Evolutionary conservation across 2,329 filamentous ascomycete species (phyloP).

Genomic region (Apiospora saccharicola): DNA sequence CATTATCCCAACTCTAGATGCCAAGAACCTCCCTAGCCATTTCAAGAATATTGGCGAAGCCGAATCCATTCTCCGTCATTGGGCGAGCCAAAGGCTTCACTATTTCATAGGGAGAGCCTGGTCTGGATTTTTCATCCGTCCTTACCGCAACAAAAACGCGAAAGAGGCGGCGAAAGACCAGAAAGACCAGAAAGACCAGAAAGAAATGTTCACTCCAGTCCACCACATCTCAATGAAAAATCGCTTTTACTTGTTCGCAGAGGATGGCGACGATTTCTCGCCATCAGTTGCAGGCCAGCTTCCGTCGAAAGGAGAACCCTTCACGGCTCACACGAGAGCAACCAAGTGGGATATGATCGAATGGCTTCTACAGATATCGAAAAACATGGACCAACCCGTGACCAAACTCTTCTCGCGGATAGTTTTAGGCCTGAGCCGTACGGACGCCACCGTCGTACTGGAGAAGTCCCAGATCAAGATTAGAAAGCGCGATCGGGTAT

Average conservation of each 20-base stretch:
- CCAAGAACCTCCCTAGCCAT: slow-evolving; percentile 37
- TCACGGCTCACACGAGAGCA: slow-evolving; percentile 33
- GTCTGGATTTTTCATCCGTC: slow-evolving; percentile 55
- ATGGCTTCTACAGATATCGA: slow-evolving; percentile 58
- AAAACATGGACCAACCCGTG: slow-evolving; percentile 54
- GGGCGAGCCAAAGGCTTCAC: slow-evolving; percentile 50
- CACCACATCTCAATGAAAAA: slow-evolving; percentile 40
- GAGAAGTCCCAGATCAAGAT: slow-evolving; percentile 54
- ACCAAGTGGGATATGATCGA: slow-evolving; percentile 53
- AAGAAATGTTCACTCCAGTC: neutral
- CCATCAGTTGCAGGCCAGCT: slow-evolving; percentile 35
- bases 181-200: neutral
- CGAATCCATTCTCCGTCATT: slow-evolving; percentile 35
- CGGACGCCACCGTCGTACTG: slow-evolving; percentile 54
- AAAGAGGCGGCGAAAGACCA: slow-evolving; percentile 43
- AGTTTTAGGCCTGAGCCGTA: slow-evolving; percentile 61
- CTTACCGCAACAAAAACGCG: slow-evolving; percentile 41
- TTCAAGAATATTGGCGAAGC: slow-evolving; percentile 33
- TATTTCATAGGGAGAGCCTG: slow-evolving; percentile 56
- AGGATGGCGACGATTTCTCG: slow-evolving; percentile 54
- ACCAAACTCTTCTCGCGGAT: slow-evolving; percentile 68
- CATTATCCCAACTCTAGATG: slow-evolving; percentile 50
- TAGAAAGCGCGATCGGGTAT: slow-evolving; percentile 47
- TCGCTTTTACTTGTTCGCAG: slow-evolving; percentile 62
- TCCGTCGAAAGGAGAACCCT: slow-evolving; percentile 39